Base-by-base conservation (phyloP, 176 grass and related monocot species). In the Eleusine coracana region DNA sequence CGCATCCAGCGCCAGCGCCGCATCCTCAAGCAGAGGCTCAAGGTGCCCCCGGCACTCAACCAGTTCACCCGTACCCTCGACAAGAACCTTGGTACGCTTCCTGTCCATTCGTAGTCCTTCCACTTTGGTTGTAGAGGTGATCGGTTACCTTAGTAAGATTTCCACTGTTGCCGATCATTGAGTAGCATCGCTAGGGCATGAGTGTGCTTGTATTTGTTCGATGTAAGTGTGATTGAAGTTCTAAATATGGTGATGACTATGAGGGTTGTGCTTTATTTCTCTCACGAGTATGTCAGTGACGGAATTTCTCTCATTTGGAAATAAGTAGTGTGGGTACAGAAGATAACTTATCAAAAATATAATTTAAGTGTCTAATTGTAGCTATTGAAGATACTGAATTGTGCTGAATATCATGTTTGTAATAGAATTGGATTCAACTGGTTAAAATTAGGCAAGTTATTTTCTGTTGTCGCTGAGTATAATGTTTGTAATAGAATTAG, bases 21-120 rank as follows among this genome's bases (percentile, higher is more conserved):
- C 80, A 96, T 96, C 70, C 88, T 96, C 64, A 96, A 96, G 86
- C 93, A 96, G 86, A 84, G 93, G 52, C 80, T 96, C 58, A 96
- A 96, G 86, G 93, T 96, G 17, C 90, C 90, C 23, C 93, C 93
- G 9, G 88, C 87, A 2, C 68, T 95, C 7, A 92, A 96, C 83
- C 93, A 96, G 90, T 96, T 96, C 83, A 96, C 93, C 23, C 87
- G 90, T 45, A 96, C 93, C 2, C 85, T 96, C 28, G 93, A 96
- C 82, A 96, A 92, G 62, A 96, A 92, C 75, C 83, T 96, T 13
- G 93, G 93, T 92, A 92, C 60, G n/a, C 66, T 9, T 48, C 8
- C 2, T 5, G 1, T 37, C 55, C 29, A 29, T 74, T 37, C 21
- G 16, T 50, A 36, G 3, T 3, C 15, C 28, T n/a, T 29, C 40